These are phyloP conservation scores for Metschnikowia aberdeeniae DNA, from an alignment of 805 yeast species.

Conservation along the genomic window DNA sequence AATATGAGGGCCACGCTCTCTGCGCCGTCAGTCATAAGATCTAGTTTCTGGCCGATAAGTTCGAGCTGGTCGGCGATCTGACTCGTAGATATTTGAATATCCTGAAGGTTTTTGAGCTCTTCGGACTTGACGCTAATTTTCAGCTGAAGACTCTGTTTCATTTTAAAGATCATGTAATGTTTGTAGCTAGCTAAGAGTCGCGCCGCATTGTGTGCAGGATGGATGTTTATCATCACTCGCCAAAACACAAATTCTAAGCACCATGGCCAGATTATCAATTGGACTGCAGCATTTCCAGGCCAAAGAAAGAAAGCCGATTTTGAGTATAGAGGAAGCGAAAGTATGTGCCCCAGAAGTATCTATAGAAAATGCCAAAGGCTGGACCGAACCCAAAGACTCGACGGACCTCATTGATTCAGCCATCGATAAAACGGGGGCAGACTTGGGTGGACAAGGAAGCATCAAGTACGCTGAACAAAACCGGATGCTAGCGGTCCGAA, in stretches of 20 bases:
- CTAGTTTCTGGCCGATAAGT: constrained; percentile 45
- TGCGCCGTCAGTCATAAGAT: constrained; percentile 52
- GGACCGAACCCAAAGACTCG: not conserved
- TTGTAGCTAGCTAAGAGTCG: not conserved
- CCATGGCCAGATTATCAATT: constrained; percentile 16
- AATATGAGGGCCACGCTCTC: constrained; percentile 56
- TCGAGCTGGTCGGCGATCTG: constrained; percentile 45
- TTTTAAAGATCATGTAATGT: not conserved
- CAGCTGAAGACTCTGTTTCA: constrained; percentile 17
- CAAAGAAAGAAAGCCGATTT: constrained; percentile 1
- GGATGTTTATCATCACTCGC: constrained; percentile 1
- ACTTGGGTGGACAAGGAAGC: not conserved
- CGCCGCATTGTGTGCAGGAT: constrained; percentile 1
- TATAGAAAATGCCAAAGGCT: not conserved
- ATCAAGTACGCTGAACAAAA: constrained; percentile 43
- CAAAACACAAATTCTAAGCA: constrained; percentile 1
- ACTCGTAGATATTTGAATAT: constrained; percentile 44
- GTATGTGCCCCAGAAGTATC: not conserved
- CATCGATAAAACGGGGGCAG: not conserved
- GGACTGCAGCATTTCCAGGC: constrained; percentile 13
- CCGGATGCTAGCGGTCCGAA: constrained; percentile 55
- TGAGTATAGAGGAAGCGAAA: not conserved
- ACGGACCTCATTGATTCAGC: not conserved
- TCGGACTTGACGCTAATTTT: constrained; percentile 43
- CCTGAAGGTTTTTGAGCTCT: constrained; percentile 49